These are phyloP conservation scores for Sclerotinia trifoliorum DNA, from an alignment of 2,329 filamentous ascomycete species.

Conservation along the genomic window DNA sequence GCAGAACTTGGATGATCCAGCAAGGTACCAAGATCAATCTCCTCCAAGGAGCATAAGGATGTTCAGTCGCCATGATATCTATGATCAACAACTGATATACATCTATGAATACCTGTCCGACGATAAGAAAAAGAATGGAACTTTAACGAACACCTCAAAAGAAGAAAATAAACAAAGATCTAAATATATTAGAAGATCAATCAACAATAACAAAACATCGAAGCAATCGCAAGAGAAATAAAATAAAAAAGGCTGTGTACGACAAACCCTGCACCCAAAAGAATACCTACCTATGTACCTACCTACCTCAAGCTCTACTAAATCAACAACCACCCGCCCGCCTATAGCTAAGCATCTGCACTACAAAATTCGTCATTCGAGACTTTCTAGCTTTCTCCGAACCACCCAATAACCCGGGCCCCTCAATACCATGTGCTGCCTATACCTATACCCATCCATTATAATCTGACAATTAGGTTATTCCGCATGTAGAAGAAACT, in stretches of 20 bases:
- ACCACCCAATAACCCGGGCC: too few species aligned
- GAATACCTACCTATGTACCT: neutral
- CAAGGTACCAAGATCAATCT: conserved; percentile 18
- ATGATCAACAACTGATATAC: neutral
- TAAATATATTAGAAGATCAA: neutral
- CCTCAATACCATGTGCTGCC: too few species aligned
- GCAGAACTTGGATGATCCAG: conserved; percentile 16
- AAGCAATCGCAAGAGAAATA: neutral
- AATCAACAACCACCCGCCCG: too few species aligned
- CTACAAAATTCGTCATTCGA: too few species aligned
- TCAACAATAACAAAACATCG: neutral
- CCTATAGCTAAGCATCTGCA: too few species aligned
- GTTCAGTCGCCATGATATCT: conserved; percentile 7
- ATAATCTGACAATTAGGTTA: too few species aligned
- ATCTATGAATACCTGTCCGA: neutral
- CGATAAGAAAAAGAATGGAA: neutral
- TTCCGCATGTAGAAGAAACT: too few species aligned
- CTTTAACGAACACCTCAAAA: neutral
- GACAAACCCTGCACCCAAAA: neutral
- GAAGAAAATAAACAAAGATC: neutral
- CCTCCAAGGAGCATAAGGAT: conserved; percentile 22
- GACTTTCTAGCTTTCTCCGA: too few species aligned
- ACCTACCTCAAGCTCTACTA: too few species aligned
- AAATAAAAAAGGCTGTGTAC: neutral
- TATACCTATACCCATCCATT: too few species aligned